phyloP scores from a whole-genome alignment of 305 asterid genomes.

The Striga hermonthica region DNA sequence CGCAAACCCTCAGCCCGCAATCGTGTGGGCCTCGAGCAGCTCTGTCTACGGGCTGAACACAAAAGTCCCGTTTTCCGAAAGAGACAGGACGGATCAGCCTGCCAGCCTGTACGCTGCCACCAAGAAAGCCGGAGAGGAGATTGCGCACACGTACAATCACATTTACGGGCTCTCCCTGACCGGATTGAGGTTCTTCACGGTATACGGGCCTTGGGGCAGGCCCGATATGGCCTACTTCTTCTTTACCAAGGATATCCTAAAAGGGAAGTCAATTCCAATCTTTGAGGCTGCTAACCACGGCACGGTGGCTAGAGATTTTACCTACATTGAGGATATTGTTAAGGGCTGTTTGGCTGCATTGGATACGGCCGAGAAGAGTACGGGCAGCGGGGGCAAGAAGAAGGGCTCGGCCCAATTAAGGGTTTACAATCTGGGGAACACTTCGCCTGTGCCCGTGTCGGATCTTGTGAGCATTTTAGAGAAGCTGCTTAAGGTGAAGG shows the following conservation, averaged over 20 bases:
- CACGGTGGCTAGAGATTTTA: conserved; percentile 67
- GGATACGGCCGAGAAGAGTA: conserved; percentile 69
- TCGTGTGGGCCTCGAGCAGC: conserved; percentile 75
- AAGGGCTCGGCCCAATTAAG: conserved; percentile 59
- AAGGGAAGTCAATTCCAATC: conserved; percentile 55
- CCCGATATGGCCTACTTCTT: conserved; percentile 76
- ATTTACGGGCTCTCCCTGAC: conserved; percentile 64
- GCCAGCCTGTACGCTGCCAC: conserved; percentile 72
- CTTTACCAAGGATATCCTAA: conserved; percentile 57
- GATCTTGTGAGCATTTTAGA: conserved; percentile 67
- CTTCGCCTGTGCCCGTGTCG: conserved; percentile 65
- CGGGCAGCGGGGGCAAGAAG: conserved; percentile 77
- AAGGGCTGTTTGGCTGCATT: conserved; percentile 59
- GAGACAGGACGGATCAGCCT: conserved; percentile 55
- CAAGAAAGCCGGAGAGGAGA: conserved; percentile 68
- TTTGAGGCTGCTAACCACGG: conserved; percentile 56
- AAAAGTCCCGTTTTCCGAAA: conserved; percentile 61
- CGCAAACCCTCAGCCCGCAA: conserved; percentile 66
- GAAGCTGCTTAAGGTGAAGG: conserved; percentile 60
- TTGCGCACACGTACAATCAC: conserved; percentile 64
- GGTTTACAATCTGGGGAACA: conserved; percentile 59
- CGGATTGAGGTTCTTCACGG: conserved; percentile 63
- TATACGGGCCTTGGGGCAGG: conserved; percentile 79
- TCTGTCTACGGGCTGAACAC: conserved; percentile 63
- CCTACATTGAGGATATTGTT: conserved; percentile 67